A percentile compares a stretch with the other conserved stretches of the same genome.
Conservation (phyloP, 352 stramenopile species). For the Thraustochytrium striatum region DNA sequence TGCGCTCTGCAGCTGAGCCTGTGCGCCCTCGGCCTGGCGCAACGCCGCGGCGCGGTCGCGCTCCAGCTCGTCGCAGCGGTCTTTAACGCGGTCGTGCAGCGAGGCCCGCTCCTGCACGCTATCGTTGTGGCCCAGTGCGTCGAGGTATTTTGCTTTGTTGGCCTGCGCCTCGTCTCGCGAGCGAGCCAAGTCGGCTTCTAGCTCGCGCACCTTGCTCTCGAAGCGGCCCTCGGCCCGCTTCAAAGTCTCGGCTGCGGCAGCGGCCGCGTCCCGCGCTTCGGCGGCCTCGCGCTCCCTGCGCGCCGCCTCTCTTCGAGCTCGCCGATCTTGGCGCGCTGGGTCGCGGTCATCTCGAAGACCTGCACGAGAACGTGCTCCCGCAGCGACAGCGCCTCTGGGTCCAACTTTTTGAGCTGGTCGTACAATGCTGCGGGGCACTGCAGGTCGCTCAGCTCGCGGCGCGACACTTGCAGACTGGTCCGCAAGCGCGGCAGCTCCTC, state of each 20-base stretch:
- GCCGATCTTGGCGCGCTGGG: constrained; percentile 2
- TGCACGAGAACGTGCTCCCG: constrained; percentile 1
- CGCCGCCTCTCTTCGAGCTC: not conserved
- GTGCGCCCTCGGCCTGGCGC: not conserved
- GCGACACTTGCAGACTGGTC: not conserved
- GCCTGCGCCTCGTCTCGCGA: not conserved
- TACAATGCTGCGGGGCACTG: constrained; percentile 29
- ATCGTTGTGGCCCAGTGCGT: not conserved
- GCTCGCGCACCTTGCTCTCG: not conserved
- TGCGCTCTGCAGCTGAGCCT: not conserved
- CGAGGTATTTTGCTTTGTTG: not conserved
- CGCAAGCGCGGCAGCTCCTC: not conserved
- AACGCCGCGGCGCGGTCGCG: not conserved
- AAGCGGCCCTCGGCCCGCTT: not conserved
- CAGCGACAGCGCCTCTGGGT: not conserved
- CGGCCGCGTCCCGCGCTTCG: not conserved
- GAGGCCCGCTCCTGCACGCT: not conserved
- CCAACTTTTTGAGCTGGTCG: not conserved
- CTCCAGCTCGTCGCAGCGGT: not conserved
- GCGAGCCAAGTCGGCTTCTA: constrained; percentile 1
- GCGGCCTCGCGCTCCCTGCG: not conserved
- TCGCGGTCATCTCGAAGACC: constrained; percentile 28
- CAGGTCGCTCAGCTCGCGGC: not conserved
- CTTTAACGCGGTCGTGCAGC: not conserved
- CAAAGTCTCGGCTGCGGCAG: not conserved